Evolutionary conservation across 768 basidiomycete species (phyloP), one percentile per base, ranked within the genome.

Genomic region (Mrakia hoshinonis): DNA sequence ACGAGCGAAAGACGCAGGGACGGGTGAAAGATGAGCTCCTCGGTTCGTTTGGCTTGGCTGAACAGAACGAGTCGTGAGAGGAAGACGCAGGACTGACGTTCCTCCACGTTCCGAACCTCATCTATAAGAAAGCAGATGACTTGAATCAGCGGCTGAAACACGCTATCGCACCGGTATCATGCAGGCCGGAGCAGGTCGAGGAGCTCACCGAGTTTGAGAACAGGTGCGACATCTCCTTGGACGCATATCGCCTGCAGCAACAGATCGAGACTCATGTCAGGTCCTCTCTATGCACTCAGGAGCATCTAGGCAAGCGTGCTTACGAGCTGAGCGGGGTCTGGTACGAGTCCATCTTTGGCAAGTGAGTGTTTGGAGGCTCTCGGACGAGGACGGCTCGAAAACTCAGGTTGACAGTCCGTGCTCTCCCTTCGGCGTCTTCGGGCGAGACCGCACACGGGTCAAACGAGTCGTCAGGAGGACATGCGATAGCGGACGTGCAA

Each of bases 161-260:
- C n/a, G 34, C 29, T 61, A 34, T 31, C 61, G 52, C 48, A 24
- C 6, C 9, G 46, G 7, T 10, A n/a, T 4, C 15, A 29, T 3
- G 34, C 15, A 46, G 10, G 18, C 48, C 0, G 11, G 29, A 13
- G 29, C 12, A 46, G 2, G 15, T 43, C 43, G 15, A 43, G 11
- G 36, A 34, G 82, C 87, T 72, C 77, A 93, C 95, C 64, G 88
- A 87, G 47, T 89, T 85, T n/a, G 95, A 98, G 83, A 98, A 99
- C 55, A 99, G 84, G 80, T 92, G 84, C 12, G 92, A 88, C 95
- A 98, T 98, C 82, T 98, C 94, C 80, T 93, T 94, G 83, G 91
- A 95, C 24, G 96, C 96, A 90, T 98, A 99, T 63, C 95, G 94
- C 78, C 94, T 97, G 76, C n/a, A n/a, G n/a, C n/a, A n/a, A n/a